Conservation (phyloP, 176 grass and related monocot species). For the Tillandsia fasciculata region DNA sequence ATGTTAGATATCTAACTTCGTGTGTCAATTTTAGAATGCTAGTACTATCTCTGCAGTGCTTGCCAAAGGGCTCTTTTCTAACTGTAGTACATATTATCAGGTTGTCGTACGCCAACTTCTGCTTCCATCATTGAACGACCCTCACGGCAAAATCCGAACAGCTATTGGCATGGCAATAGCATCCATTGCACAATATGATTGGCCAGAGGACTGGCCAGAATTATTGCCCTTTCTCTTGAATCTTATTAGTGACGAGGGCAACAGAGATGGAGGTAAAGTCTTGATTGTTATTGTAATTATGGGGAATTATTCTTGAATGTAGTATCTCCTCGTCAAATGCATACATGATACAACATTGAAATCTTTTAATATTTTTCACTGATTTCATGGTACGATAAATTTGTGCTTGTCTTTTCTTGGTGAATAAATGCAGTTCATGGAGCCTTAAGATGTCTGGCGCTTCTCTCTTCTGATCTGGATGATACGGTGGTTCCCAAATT, state of each 20-base stretch:
- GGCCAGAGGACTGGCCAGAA: constrained; percentile 94
- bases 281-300: neutral
- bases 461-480: constrained; percentile 91
- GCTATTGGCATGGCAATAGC: constrained; percentile 86
- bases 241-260: constrained; percentile 67
- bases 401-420: neutral
- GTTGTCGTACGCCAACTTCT: constrained; percentile 67
- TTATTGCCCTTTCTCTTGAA: constrained; percentile 80
- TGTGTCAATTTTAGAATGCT: neutral
- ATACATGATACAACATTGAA: neutral
- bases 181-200: constrained; percentile 85
- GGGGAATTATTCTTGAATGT: neutral
- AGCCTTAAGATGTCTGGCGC: constrained; percentile 89
- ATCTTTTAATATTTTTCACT: neutral
- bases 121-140: constrained; percentile 66
- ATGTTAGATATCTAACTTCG: neutral
- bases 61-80: neutral
- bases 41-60: neutral
- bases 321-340: neutral
- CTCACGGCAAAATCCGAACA: constrained; percentile 82
- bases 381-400: neutral
- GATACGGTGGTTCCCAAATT: constrained; percentile 76
- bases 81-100: constrained; percentile 29
- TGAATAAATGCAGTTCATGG: constrained; percentile 47
- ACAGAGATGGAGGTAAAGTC: constrained; percentile 63